phyloP scores from a whole-genome alignment of 495 filamentous ascomycete species.

The Physcia stellaris region DNA sequence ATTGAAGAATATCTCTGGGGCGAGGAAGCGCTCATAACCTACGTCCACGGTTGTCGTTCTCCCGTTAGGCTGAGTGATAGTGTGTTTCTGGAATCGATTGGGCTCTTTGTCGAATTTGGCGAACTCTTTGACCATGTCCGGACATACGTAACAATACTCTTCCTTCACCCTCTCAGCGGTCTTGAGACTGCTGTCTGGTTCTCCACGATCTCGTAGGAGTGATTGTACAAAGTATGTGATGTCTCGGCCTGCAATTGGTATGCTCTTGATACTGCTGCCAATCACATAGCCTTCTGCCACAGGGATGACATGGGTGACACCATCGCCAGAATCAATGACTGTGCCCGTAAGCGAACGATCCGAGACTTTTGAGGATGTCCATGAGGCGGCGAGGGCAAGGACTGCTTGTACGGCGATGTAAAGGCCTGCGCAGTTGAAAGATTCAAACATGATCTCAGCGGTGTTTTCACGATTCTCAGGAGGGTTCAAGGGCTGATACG shows the following conservation, averaged over 20 bases:
- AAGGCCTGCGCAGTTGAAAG: slow-evolving; percentile 96
- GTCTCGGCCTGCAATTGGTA: slow-evolving; percentile 91
- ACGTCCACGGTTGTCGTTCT: slow-evolving; percentile 76
- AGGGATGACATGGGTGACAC: slow-evolving; percentile 97
- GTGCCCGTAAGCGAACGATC: slow-evolving; percentile 96
- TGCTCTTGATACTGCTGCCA: slow-evolving; percentile 95
- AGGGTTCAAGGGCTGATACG: slow-evolving; percentile 76
- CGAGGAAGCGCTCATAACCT: slow-evolving; percentile 95
- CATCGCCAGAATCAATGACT: slow-evolving; percentile 93
- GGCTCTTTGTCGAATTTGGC: slow-evolving; percentile 82
- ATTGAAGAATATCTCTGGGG: slow-evolving; percentile 99
- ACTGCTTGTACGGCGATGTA: slow-evolving; percentile 99
- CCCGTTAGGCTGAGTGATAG: slow-evolving; percentile 75
- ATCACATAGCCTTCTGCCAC: slow-evolving; percentile 99
- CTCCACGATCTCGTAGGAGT: slow-evolving; percentile 85
- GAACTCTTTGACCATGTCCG: slow-evolving; percentile 97
- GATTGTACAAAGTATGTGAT: slow-evolving; percentile 98
- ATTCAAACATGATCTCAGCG: slow-evolving; percentile 99
- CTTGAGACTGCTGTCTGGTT: slow-evolving; percentile 92
- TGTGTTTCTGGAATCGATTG: slow-evolving; percentile 78
- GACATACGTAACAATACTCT: slow-evolving; percentile 94
- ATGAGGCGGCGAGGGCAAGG: slow-evolving; percentile 88
- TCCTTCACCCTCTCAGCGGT: slow-evolving; percentile 97
- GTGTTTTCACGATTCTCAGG: slow-evolving; percentile 98
- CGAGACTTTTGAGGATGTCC: slow-evolving; percentile 95